These are phyloP conservation scores for Sextonia rubra DNA, from an alignment of 164 flowering plant genomes.

Conservation along the genomic window DNA sequence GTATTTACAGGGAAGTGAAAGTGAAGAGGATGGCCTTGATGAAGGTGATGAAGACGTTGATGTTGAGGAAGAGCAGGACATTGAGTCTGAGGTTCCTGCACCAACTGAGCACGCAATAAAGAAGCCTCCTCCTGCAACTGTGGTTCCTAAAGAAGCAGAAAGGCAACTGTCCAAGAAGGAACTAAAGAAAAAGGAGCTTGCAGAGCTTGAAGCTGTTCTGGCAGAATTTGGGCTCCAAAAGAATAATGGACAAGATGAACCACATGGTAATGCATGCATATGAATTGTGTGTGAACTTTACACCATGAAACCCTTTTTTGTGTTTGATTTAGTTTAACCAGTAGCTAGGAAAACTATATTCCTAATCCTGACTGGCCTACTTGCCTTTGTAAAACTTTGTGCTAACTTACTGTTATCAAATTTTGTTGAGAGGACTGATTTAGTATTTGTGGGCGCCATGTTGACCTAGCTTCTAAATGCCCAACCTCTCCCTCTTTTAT, in stretches of 20 bases:
- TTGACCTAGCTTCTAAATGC: too few relatives aligned
- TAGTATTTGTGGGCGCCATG: too few relatives aligned
- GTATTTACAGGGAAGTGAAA: conserved; percentile 70
- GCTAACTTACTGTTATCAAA: too few relatives aligned
- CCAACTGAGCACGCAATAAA: conserved; percentile 38
- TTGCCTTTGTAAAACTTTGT: too few relatives aligned
- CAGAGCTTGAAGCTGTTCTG: conserved; percentile 80
- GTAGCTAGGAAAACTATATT: too few relatives aligned
- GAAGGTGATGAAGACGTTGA: conserved; percentile 62
- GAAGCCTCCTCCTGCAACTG: conserved; percentile 41
- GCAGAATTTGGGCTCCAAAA: conserved; percentile 63
- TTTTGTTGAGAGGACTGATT: too few relatives aligned
- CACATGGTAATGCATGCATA: conserved; percentile 32
- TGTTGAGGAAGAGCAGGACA: conserved; percentile 60
- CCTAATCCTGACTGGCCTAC: too few relatives aligned
- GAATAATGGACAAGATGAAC: conserved; percentile 38
- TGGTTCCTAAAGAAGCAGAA: conserved; percentile 61
- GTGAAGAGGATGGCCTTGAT: conserved; percentile 69
- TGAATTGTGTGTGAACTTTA: not conserved
- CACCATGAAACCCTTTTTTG: not conserved
- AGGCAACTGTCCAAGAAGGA: conserved; percentile 95
- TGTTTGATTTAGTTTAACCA: too few relatives aligned
- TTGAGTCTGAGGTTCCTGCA: conserved; percentile 44
- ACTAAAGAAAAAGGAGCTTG: conserved; percentile 79
- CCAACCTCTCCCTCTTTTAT: too few relatives aligned